A percentile compares a stretch with the other conserved stretches of the same genome.
phyloP scores from a whole-genome alignment of 2,329 filamentous ascomycete genomes.

The Pseudogymnoascus sp. region DNA sequence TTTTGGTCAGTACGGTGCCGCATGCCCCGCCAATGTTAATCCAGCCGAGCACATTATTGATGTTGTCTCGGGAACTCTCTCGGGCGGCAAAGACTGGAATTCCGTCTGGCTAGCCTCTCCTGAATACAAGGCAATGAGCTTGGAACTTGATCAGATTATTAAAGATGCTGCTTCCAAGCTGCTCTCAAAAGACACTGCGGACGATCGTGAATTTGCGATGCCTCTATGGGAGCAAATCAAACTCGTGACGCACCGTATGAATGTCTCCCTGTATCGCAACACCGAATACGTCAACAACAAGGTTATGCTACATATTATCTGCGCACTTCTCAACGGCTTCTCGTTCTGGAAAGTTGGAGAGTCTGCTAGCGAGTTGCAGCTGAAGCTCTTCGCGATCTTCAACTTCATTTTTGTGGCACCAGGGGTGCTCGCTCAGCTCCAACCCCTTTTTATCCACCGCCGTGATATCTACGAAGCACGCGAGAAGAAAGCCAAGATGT shows the following conservation, averaged over 20 bases:
- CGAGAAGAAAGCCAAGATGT: conserved; percentile 55
- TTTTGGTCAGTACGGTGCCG: conserved; percentile 52
- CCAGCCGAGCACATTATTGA: conserved; percentile 38
- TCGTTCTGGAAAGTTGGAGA: conserved; percentile 53
- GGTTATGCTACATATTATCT: conserved; percentile 43
- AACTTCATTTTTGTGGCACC: conserved; percentile 57
- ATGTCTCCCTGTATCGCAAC: conserved; percentile 55
- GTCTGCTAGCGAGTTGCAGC: conserved; percentile 43
- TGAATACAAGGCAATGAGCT: conserved; percentile 46
- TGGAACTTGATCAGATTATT: conserved; percentile 58
- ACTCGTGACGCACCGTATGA: conserved; percentile 56
- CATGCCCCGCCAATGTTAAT: conserved; percentile 44
- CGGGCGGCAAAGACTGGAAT: conserved; percentile 54
- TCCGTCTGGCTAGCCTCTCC: conserved; percentile 61
- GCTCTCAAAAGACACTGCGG: conserved; percentile 32
- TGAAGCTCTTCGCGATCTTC: conserved; percentile 52
- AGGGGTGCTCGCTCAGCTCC: conserved; percentile 49
- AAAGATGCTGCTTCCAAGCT: conserved; percentile 42
- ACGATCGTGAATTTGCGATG: conserved; percentile 65
- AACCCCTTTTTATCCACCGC: conserved; percentile 50
- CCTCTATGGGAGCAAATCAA: conserved; percentile 56
- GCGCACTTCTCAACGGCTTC: conserved; percentile 53
- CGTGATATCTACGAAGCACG: conserved; percentile 51
- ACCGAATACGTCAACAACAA: conserved; percentile 44
- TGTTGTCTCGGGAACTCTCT: conserved; percentile 40